These are phyloP conservation scores for Baudoinia panamericana DNA, from an alignment of 495 filamentous ascomycete genomes.

Conservation along the genomic window DNA sequence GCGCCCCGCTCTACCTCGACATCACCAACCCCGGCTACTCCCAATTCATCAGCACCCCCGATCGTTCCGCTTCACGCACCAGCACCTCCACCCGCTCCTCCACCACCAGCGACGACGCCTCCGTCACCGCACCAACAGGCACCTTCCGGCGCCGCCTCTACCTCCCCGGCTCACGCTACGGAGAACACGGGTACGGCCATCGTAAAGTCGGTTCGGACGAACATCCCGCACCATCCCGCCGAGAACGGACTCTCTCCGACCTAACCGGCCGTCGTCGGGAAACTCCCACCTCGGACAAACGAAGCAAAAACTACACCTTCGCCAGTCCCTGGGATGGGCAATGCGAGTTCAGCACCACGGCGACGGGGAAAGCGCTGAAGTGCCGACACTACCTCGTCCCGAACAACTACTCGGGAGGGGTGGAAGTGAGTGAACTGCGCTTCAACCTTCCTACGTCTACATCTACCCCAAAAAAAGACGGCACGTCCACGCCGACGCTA, in stretches of 20 bases:
- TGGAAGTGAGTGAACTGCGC: constrained; percentile 67
- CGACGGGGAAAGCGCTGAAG: constrained; percentile 56
- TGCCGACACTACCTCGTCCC: constrained; percentile 55
- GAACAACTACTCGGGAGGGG: constrained; percentile 23
- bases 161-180: constrained; percentile 27
- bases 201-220: too few relatives aligned
- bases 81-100: constrained; percentile 9
- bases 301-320: constrained; percentile 47
- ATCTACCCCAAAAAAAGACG: too few relatives aligned
- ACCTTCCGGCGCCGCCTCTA: constrained; percentile 26
- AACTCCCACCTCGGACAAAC: constrained; percentile 2
- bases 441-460: constrained; percentile 59
- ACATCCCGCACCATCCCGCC: too few relatives aligned
- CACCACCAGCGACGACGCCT: too few relatives aligned
- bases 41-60: constrained; percentile 36
- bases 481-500: constrained; percentile 2
- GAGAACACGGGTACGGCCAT: constrained; percentile 12
- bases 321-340: constrained; percentile 71
- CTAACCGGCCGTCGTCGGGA: too few relatives aligned
- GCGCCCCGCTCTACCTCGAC: constrained; percentile 43
- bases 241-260: too few relatives aligned
- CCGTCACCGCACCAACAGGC: constrained; percentile 8
- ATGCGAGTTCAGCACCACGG: constrained; percentile 69
- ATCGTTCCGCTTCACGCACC: constrained; percentile 18
- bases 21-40: constrained; percentile 49